Evolutionary conservation across 1,284 basidiomycete species (phyloP).

Genomic region (Irpex rosettiformis): DNA sequence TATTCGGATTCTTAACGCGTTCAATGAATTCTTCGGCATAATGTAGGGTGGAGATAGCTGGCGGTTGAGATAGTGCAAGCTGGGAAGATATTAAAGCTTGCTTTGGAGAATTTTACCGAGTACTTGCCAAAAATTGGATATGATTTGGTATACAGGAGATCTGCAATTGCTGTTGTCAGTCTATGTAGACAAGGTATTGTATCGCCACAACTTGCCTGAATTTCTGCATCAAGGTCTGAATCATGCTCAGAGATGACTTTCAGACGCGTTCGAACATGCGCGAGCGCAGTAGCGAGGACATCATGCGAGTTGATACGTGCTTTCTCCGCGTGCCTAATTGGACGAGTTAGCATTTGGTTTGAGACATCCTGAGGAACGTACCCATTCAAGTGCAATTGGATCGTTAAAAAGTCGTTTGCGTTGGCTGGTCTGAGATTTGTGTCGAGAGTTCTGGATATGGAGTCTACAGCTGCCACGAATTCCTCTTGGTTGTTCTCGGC

Average conservation of each 20-base stretch:
- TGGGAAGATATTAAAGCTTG: constrained; percentile 23
- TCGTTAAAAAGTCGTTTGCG: constrained; percentile 49
- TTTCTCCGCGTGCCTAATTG: constrained; percentile 58
- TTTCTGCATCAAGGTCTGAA: constrained; percentile 60
- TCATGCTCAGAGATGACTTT: constrained; percentile 44
- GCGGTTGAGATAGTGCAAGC: constrained; percentile 54
- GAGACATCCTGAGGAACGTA: constrained; percentile 23
- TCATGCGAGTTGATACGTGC: constrained; percentile 66
- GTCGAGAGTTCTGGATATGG: constrained; percentile 47
- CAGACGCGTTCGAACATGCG: constrained; percentile 45
- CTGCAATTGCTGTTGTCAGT: constrained; percentile 29
- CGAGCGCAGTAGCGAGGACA: constrained; percentile 53
- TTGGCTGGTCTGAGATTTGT: constrained; percentile 49
- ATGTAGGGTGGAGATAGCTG: constrained; percentile 41
- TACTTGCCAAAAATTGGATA: constrained; percentile 62
- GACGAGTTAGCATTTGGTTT: constrained; percentile 2
- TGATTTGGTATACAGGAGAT: constrained; percentile 60
- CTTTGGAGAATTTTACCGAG: background rate
- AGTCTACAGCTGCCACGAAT: constrained; percentile 50
- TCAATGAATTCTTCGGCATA: constrained; percentile 52
- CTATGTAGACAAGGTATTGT: constrained; percentile 1
- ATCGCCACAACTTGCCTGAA: constrained; percentile 42
- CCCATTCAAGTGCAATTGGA: constrained; percentile 59
- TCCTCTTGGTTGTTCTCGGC: constrained; percentile 37
- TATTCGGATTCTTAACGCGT: constrained; percentile 39